Conservation (phyloP, 2,329 filamentous ascomycete genomes). For the Stagonosporopsis chrysanthemi region DNA sequence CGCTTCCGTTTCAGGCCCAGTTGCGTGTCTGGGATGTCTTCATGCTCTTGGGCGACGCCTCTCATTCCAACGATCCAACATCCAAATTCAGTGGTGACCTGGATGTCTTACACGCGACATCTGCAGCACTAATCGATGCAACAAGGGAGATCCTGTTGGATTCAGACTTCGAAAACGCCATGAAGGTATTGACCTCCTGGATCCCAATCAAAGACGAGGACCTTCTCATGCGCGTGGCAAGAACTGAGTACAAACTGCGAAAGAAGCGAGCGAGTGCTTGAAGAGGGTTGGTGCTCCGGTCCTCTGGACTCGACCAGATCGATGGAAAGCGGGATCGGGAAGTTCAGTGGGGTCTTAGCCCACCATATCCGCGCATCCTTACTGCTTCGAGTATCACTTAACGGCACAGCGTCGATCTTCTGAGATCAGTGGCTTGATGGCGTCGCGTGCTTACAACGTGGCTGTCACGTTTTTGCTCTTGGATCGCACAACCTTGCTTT, state of each 20-base stretch:
- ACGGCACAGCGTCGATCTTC: conserved; percentile 36
- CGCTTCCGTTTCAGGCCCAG: conserved; percentile 91
- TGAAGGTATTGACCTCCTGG: conserved; percentile 96
- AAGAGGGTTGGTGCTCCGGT: conserved; percentile 25
- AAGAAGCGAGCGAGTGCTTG: conserved; percentile 56
- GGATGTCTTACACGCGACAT: conserved; percentile 88
- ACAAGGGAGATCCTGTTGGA: conserved; percentile 87
- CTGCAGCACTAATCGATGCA: conserved; percentile 88
- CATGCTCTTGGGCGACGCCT: conserved; percentile 83
- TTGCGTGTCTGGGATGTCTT: conserved; percentile 98
- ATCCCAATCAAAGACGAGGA: conserved; percentile 95
- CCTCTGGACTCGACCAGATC: conserved; percentile 15
- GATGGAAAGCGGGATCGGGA: conserved; percentile 24
- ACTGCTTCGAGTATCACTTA: conserved; percentile 35
- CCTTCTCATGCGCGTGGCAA: conserved; percentile 86
- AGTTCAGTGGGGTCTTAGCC: conserved; percentile 17
- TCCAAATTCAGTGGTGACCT: conserved; percentile 67
- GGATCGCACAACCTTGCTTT: conserved; percentile 24
- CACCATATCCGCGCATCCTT: conserved; percentile 25
- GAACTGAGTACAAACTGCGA: conserved; percentile 82
- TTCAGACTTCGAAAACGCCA: conserved; percentile 95
- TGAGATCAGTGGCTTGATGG: conserved; percentile 46
- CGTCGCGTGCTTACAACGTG: conserved; percentile 44
- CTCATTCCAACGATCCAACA: conserved; percentile 52
- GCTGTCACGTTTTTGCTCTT: conserved; percentile 38